These are phyloP conservation scores for Fusarium sp. DNA, from an alignment of 2,329 filamentous ascomycete species.

Conservation along the genomic window DNA sequence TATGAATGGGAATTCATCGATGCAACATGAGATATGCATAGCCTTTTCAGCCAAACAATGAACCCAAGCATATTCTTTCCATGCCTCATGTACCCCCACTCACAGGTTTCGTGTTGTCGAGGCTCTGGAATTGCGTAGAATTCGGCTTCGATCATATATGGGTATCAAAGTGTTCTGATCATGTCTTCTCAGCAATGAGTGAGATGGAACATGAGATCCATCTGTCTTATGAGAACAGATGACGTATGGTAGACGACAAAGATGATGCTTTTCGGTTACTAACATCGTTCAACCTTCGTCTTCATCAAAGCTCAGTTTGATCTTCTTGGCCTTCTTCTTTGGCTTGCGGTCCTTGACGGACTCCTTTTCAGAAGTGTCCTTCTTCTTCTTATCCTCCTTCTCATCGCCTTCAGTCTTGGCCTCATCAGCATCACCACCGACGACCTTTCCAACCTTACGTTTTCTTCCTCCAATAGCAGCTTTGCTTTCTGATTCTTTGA, in stretches of 20 bases:
- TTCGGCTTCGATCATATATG: neutral
- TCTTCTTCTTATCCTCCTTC: conserved; percentile 28
- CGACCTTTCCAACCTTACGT: conserved; percentile 61
- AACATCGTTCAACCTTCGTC: conserved; percentile 60
- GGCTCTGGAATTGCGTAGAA: neutral
- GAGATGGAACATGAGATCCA: neutral
- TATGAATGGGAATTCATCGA: neutral
- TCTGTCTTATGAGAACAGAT: neutral
- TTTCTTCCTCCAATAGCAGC: conserved; percentile 59
- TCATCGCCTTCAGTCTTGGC: conserved; percentile 19
- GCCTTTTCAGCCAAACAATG: neutral
- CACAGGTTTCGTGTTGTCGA: neutral
- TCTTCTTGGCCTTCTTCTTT: conserved; percentile 71
- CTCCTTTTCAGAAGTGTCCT: conserved; percentile 43
- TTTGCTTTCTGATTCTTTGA: conserved; percentile 47
- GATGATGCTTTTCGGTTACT: conserved; percentile 10
- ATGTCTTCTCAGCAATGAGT: neutral
- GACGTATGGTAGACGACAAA: neutral
- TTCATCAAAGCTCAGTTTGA: conserved; percentile 76
- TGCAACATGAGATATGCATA: neutral
- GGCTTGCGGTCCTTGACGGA: conserved; percentile 49
- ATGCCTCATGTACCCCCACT: neutral
- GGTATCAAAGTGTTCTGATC: conserved; percentile 4
- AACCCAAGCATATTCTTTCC: neutral
- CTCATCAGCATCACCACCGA: conserved; percentile 52